Base-by-base conservation (phyloP, 2,329 filamentous ascomycete genomes). In the Magnaporthiopsis poae region DNA sequence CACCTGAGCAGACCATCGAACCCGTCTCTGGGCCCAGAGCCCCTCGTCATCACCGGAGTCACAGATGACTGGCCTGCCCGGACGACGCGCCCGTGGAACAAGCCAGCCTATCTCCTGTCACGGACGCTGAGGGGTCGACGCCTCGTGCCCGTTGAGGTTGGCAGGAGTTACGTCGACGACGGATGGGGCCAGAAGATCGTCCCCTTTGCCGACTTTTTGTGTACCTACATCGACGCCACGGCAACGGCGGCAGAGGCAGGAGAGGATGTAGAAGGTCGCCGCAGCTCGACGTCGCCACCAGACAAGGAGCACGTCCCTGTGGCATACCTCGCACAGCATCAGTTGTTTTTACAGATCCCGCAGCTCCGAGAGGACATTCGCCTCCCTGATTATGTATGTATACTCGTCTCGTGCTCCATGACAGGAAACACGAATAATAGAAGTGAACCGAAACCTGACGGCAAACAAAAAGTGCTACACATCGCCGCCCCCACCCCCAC, bases 311-410 rank as follows among this genome's bases (percentile, higher is more conserved):
- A 39, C 5, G 64, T 29, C n/a, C 67, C 70, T n/a, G 86, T 83
- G 13, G 91, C 88, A 15, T 99, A 99, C 75, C 86, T 99, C 61
- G 95, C 95, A 11, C 95, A 99, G 74, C 92, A 98, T 77, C 87
- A 94, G 71, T 84, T 99, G 52, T 88, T 98, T 71, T 77, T 82
- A 0, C 95, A 98, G 74, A 88, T 99, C 15, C 92, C 93, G 0
- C 76, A 81, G 0, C 80, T 99, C 3, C 83, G 88, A 18, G 81
- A 84, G 68, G 94, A 98, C 75, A 90, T 98, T 66, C 78, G 78
- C 31, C 82, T 91, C 15, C 95, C 94, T 0, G 93, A 98, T 75
- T 91, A 90, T 74, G 61, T 62, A 36, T 3, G 61, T 62, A 12
- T 18, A 36, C 5, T 27, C 27, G 27, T 27, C 35, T 9, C 31